Evolutionary conservation across 2,329 filamentous ascomycete species (phyloP).

Genomic region (Nannizziopsis barbatae): DNA sequence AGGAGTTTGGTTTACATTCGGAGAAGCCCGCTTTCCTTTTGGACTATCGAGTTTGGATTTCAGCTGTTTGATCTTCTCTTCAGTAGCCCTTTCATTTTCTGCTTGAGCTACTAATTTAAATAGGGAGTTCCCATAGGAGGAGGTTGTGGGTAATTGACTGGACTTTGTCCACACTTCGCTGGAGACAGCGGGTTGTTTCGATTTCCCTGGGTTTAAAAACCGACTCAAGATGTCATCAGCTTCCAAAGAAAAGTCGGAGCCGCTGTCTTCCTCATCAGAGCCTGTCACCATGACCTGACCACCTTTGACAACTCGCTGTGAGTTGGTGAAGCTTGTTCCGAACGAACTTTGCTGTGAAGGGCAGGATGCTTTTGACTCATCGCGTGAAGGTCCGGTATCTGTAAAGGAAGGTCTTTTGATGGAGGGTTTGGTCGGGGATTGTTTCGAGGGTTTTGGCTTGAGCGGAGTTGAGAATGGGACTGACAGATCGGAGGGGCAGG

Average conservation of each 20-base stretch:
- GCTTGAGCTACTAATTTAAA: constrained; percentile 51
- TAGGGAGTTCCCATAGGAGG: constrained; percentile 51
- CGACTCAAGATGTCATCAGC: constrained; percentile 42
- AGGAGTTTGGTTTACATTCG: constrained; percentile 5
- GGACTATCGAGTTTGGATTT: constrained; percentile 20
- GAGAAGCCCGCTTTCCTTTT: background rate
- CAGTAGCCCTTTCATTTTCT: constrained; percentile 47
- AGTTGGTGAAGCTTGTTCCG: constrained; percentile 9
- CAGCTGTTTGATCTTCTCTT: constrained; percentile 39
- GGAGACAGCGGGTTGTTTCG: constrained; percentile 4
- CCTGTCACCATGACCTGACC: constrained; percentile 47
- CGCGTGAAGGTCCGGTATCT: background rate
- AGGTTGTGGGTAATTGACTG: constrained; percentile 13
- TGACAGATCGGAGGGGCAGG: constrained; percentile 11
- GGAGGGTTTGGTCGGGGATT: background rate
- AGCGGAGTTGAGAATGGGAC: constrained; percentile 6
- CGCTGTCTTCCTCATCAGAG: constrained; percentile 60
- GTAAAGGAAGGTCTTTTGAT: background rate
- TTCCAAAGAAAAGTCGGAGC: constrained; percentile 46
- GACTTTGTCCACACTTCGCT: constrained; percentile 14
- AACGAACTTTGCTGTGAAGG: constrained; percentile 7
- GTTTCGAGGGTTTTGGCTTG: background rate
- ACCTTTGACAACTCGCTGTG: constrained; percentile 36
- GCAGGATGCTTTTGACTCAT: background rate
- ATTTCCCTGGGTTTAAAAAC: constrained; percentile 9